These are phyloP conservation scores for Syzygium aromaticum DNA, from an alignment of 345 rosid genomes.

Conservation along the genomic window DNA sequence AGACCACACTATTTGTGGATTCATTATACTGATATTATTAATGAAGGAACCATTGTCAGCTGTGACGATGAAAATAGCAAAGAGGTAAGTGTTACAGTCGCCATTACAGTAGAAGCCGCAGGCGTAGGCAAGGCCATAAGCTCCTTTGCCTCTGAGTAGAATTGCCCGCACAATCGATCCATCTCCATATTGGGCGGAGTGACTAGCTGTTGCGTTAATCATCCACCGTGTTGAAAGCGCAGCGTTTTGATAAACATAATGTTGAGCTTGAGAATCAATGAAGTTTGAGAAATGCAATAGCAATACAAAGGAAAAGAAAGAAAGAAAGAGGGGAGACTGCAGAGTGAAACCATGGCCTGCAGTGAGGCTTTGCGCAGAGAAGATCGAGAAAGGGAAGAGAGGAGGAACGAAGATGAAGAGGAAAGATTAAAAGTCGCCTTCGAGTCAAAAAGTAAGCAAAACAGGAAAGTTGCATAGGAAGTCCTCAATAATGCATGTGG, in stretches of 20 bases:
- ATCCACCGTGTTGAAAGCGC: not conserved
- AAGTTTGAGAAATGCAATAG: not conserved
- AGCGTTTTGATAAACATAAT: too few relatives aligned
- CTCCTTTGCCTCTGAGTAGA: not conserved
- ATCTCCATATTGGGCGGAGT: not conserved
- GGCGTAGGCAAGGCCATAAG: too few relatives aligned
- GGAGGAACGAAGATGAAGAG: rapidly evolving
- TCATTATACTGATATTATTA: too few relatives aligned
- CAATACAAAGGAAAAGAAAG: not conserved
- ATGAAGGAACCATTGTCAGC: too few relatives aligned
- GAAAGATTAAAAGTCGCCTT: rapidly evolving
- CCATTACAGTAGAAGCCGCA: too few relatives aligned
- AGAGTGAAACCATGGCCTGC: not conserved
- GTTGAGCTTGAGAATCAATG: not conserved
- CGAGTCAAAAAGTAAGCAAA: not conserved
- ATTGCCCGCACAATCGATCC: not conserved
- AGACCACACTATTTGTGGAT: too few relatives aligned
- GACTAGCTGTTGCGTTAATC: not conserved
- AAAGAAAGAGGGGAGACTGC: not conserved
- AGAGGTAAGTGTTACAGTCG: too few relatives aligned
- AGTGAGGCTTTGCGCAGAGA: not conserved
- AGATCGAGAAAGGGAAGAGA: not conserved
- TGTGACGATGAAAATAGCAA: too few relatives aligned
- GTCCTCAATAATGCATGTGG: not conserved
- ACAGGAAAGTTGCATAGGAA: not conserved